These are phyloP conservation scores for Dactylonectria estremocensis DNA, from an alignment of 2,329 filamentous ascomycete genomes.

Conservation along the genomic window DNA sequence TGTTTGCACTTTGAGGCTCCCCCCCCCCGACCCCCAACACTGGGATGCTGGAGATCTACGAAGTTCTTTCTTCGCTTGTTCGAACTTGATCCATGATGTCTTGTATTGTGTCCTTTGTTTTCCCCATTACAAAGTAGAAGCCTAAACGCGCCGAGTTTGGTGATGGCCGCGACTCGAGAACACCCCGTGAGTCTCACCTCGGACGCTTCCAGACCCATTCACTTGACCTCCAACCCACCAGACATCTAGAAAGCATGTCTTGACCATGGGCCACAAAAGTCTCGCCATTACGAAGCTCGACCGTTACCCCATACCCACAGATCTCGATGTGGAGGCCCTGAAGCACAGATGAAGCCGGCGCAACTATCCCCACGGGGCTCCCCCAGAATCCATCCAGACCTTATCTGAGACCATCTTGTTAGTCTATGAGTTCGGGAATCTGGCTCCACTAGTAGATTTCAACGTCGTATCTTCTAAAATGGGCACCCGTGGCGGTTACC, in stretches of 20 bases:
- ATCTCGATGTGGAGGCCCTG: conserved; percentile 21
- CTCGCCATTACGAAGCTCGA: conserved; percentile 23
- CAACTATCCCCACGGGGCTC: conserved; percentile 40
- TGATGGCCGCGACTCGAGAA: not conserved
- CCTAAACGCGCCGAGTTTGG: too few relatives aligned
- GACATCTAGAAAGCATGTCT: not conserved
- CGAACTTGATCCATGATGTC: too few relatives aligned
- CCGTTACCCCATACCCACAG: conserved; percentile 31
- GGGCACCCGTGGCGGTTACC: not conserved
- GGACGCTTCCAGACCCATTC: not conserved
- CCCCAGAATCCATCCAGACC: conserved; percentile 13
- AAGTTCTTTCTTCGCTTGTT: too few relatives aligned
- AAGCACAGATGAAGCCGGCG: conserved; percentile 21
- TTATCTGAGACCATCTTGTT: conserved; percentile 11
- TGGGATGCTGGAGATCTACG: too few relatives aligned
- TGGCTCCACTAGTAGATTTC: conserved; percentile 5
- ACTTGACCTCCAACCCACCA: not conserved
- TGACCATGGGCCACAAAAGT: conserved; percentile 20
- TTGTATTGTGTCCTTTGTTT: not conserved
- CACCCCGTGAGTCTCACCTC: not conserved
- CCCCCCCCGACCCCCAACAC: not conserved
- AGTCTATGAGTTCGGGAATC: not conserved
- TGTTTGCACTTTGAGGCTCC: not conserved
- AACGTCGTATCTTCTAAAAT: not conserved
- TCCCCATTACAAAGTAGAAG: not conserved